Conservation (phyloP, 2,329 filamentous ascomycete genomes). For the Tolypocladium inflatum region DNA sequence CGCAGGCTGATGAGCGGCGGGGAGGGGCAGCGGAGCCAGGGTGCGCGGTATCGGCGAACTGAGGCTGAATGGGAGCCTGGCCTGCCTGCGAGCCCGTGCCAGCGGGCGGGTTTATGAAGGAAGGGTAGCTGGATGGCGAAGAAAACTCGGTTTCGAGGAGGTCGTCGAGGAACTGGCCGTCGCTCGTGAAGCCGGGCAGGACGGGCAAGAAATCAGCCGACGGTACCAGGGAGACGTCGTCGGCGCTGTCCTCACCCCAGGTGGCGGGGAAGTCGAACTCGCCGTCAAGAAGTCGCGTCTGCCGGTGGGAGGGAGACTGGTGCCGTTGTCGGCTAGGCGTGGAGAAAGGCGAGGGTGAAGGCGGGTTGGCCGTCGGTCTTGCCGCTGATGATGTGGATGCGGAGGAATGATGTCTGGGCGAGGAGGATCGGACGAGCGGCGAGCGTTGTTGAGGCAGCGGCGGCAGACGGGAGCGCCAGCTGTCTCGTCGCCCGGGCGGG, state of each 20-base stretch:
- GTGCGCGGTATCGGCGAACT: constrained; percentile 1
- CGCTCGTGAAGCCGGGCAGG: not conserved
- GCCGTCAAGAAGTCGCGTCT: not conserved
- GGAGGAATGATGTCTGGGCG: not conserved
- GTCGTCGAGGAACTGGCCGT: constrained; percentile 15
- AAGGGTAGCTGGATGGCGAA: constrained; percentile 25
- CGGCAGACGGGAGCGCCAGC: not conserved
- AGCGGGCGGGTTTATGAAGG: constrained; percentile 10
- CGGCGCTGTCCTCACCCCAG: constrained; percentile 6
- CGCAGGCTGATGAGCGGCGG: constrained; percentile 3
- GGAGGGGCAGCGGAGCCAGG: constrained; percentile 6
- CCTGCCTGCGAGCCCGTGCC: constrained; percentile 1
- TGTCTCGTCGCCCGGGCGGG: not conserved
- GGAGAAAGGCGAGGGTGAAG: not conserved
- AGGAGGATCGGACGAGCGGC: not conserved
- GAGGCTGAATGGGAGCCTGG: constrained; percentile 2
- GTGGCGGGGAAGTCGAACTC: not conserved
- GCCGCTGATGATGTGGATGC: not conserved
- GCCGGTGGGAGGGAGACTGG: not conserved
- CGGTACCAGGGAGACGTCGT: not conserved
- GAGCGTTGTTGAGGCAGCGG: not conserved
- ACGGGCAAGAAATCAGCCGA: not conserved
- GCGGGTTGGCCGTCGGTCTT: not conserved
- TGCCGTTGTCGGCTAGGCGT: not conserved
- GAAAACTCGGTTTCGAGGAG: constrained; percentile 21